phyloP scores from a whole-genome alignment of 768 basidiomycete genomes.

The Russula emetica region DNA sequence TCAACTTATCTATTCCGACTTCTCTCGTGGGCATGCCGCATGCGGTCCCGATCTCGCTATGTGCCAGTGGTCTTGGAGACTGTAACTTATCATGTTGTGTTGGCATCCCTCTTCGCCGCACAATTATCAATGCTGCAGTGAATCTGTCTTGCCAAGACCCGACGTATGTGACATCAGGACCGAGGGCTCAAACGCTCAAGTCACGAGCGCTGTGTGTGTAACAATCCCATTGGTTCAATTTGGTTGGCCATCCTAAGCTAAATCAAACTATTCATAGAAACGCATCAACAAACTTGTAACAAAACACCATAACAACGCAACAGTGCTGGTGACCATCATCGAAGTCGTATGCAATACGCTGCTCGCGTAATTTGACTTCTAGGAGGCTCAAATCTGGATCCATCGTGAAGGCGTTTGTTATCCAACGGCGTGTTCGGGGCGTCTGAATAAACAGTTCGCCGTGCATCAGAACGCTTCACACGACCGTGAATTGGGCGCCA shows the following conservation, averaged over 20 bases:
- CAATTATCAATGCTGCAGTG: not conserved
- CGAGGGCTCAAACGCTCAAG: not conserved
- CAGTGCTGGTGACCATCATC: not conserved
- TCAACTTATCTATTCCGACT: too few species aligned
- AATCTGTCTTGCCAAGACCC: not conserved
- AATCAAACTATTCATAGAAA: not conserved
- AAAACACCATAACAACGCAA: not conserved
- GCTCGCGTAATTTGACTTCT: slow-evolving; percentile 1
- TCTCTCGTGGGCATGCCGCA: too few species aligned
- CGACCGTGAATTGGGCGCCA: not conserved
- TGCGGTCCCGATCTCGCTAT: too few species aligned
- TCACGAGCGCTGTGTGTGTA: too few species aligned
- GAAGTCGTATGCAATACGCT: not conserved
- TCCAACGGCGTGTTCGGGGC: slow-evolving; percentile 3
- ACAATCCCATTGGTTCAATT: too few species aligned
- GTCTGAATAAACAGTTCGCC: not conserved
- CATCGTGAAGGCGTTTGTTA: slow-evolving; percentile 13
- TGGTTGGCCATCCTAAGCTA: too few species aligned
- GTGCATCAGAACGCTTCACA: not conserved
- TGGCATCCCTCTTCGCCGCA: not conserved
- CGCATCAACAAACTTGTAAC: not conserved
- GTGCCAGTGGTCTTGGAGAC: too few species aligned
- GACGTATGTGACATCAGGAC: too few species aligned
- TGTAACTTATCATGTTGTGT: too few species aligned
- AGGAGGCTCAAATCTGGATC: not conserved